Evolutionary conservation across 2,329 filamentous ascomycete genomes (phyloP), one percentile per base, ranked within the genome.

Genomic region (Basipetospora chlamydospora): DNA sequence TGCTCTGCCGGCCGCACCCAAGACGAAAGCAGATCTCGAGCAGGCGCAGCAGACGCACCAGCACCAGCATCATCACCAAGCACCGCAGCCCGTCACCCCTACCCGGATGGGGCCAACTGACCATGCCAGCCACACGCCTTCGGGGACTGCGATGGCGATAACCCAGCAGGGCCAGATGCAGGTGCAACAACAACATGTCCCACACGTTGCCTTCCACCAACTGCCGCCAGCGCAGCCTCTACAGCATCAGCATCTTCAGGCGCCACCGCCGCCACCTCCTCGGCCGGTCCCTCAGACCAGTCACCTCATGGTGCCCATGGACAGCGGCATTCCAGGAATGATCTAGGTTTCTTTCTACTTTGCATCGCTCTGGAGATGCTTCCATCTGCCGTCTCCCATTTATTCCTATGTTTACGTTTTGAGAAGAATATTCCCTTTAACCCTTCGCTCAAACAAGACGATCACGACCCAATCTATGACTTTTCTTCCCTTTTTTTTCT

Each of bases 11-110:
- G 59, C 56, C 37, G 61, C 61, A 49, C 52, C 59, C 7, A 72
- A 65, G 49, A 56, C 63, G 29, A 67, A 66, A 49, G 50, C 54
- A 17, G 65, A 71, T 44, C 59, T 54, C 35, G 52, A 51, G 39
- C 55, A 33, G 9, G 39, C 42, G 20, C 33, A 39, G 11, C 40
- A 39, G 18, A 37, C 46, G 13, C 48, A 44, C n/a, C 42, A 43
- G 4, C 35, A 31, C 9, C 35, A 37, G 13, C 35, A 30, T 20
- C 28, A 37, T n/a, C 30, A 33, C 23, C 41, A 28, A 11, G 44
- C 43, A 16, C 42, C 48, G 17, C 33, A 36, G 18, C 28, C 34
- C n/a, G 23, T 37, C 11, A 37, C 35, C 25, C 35, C 29, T 7
- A 21, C 29, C 11, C 16, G 16, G 17, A 31, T 31, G 29, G 17